These are phyloP conservation scores for Croton setiger DNA, from an alignment of 441 rosid genomes.

Conservation along the genomic window DNA sequence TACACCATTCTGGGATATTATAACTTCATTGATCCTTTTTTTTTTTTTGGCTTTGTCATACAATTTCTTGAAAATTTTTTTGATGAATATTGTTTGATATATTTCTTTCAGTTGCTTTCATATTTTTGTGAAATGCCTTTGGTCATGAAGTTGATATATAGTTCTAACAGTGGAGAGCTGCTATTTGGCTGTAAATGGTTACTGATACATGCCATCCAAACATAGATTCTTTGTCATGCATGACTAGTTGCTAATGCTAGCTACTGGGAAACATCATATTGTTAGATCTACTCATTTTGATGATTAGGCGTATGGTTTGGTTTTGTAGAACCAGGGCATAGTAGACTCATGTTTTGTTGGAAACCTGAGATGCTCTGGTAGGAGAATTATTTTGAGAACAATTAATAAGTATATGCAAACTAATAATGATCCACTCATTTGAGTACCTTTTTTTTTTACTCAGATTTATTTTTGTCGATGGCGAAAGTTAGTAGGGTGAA, in stretches of 20 bases:
- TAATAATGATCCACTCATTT: conserved; percentile 3
- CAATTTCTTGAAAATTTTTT: neutral
- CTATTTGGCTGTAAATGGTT: neutral
- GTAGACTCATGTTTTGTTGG: neutral
- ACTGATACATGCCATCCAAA: neutral
- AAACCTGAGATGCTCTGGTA: neutral
- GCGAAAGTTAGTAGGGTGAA: conserved; percentile 42
- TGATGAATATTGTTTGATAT: neutral
- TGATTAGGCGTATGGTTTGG: neutral
- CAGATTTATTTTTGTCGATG: conserved; percentile 43
- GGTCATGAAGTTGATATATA: neutral
- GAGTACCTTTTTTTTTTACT: conserved; percentile 8
- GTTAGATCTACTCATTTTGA: neutral
- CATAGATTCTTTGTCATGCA: neutral
- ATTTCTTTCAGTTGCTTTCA: neutral
- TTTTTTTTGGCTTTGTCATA: neutral
- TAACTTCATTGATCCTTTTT: neutral
- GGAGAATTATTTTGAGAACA: neutral
- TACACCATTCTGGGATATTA: neutral
- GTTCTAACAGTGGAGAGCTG: neutral
- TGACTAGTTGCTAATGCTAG: neutral
- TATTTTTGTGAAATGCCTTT: neutral
- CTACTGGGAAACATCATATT: neutral
- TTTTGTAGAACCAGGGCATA: neutral
- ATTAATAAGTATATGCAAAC: neutral